Evolutionary conservation across 805 yeast species (phyloP), one percentile per base, ranked within the genome.

Genomic region (Suhomyces emberorum): DNA sequence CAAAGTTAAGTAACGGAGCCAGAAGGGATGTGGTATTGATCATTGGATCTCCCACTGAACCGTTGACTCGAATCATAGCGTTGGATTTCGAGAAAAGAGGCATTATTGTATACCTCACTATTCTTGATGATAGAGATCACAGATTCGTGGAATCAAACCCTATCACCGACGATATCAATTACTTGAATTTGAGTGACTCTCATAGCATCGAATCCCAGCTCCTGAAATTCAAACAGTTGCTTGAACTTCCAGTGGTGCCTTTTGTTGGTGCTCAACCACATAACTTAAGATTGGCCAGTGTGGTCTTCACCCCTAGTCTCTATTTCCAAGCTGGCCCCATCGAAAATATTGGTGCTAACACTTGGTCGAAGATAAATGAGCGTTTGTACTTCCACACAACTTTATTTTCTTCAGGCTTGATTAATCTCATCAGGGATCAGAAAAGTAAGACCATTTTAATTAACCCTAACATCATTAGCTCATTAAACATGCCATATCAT

Each of bases 31-130:
- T 84, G 7, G 76, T 87, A 3, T 63, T 88, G 15, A 63, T 87
- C 4, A 71, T 86, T 3, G 95, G 95, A 1, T 80, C 88, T 1
- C 88, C 89, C 2, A 69, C 77, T 2, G 91, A 84, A 43, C 87
- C 88, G 1, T 61, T 85, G 38, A 78, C 87, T 1, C 70, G 85
- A 39, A 68, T 80, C 34, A 61, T 87, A 20, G 85, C 88, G 1
- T 69, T 75, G 38, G 95, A 87, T 54, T 70, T 87, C 44, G 88
- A 85, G 44, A 72, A 73, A 30, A 66, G 95, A 36, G 95, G 95
- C 1, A 86, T 83, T 53, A 81, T 88, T 21, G 88, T 88, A 3
- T 87, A 82, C 54, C 69, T 87, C 44, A 80, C 95, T 0, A 76
- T 80, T n/a, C 55, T 75, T n/a, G 76, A 72, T 41, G 86, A 79